Conservation (phyloP, 2,329 filamentous ascomycete species). For the Lasiodiplodia hormozganensis region DNA sequence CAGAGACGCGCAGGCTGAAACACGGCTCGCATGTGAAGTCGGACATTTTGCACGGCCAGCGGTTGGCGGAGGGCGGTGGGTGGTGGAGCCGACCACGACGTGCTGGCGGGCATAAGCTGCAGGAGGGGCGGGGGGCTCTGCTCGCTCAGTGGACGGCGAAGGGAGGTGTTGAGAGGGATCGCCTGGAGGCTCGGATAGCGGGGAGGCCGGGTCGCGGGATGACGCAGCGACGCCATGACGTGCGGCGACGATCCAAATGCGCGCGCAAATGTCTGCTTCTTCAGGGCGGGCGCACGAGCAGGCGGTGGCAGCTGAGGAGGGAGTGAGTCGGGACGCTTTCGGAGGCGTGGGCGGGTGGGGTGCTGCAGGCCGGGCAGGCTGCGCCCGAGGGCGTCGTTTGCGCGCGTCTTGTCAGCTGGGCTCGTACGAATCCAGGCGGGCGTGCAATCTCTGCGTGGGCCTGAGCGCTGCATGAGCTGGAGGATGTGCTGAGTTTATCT, state of each 20-base stretch:
- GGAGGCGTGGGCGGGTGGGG: not conserved
- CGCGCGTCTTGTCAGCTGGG: not conserved
- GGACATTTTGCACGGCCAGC: constrained; percentile 16
- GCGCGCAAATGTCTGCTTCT: not conserved
- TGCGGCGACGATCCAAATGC: constrained; percentile 9
- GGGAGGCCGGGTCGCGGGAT: constrained; percentile 21
- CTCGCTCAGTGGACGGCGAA: not conserved
- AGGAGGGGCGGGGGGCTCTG: not conserved
- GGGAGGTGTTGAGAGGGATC: constrained; percentile 9
- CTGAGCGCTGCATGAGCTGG: constrained; percentile 4
- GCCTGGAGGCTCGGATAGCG: constrained; percentile 20
- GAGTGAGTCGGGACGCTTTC: constrained; percentile 1
- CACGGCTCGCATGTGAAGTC: constrained; percentile 1
- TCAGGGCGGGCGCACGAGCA: constrained; percentile 10
- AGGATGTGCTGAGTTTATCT: constrained; percentile 7
- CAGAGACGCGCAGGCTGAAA: constrained; percentile 19
- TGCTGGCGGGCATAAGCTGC: constrained; percentile 6
- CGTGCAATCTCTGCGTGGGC: constrained; percentile 5
- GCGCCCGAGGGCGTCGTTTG: constrained; percentile 1
- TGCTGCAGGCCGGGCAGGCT: not conserved
- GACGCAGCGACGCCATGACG: constrained; percentile 20
- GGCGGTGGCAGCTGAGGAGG: not conserved
- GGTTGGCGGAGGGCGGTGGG: constrained; percentile 13
- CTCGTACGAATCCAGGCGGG: not conserved
- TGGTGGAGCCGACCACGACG: constrained; percentile 19